A percentile compares a stretch with the other conserved stretches of the same genome.
phyloP scores from a whole-genome alignment of 768 basidiomycete genomes.

The Dioszegia aurantiaca region DNA sequence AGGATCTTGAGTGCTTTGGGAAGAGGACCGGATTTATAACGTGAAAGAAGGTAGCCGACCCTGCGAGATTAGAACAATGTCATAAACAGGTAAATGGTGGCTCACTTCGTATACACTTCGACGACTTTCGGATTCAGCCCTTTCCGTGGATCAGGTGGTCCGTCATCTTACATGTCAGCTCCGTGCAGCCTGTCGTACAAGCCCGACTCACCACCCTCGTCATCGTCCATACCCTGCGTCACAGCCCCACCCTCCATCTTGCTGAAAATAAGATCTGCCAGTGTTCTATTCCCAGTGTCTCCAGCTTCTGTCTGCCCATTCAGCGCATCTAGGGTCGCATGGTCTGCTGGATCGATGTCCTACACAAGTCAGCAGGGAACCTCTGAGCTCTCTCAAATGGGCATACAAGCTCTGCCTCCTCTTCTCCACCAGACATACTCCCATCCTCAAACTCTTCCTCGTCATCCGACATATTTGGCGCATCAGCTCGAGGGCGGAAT shows the following conservation, averaged over 20 bases:
- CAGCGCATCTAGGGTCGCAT: conserved; percentile 70
- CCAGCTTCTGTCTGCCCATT: conserved; percentile 16
- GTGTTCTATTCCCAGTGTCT: conserved; percentile 55
- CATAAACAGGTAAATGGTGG: neutral
- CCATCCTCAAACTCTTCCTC: conserved; percentile 44
- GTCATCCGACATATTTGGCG: conserved; percentile 25
- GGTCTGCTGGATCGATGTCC: conserved; percentile 85
- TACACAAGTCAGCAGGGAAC: conserved; percentile 20
- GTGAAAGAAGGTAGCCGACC: conserved; percentile 76
- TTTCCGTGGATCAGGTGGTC: conserved; percentile 68
- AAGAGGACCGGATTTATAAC: conserved; percentile 88
- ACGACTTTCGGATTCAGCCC: conserved; percentile 90
- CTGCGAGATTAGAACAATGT: conserved; percentile 54
- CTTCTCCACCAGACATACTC: conserved; percentile 44
- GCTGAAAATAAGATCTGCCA: conserved; percentile 95
- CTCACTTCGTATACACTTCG: conserved; percentile 87
- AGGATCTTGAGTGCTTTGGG: conserved; percentile 98
- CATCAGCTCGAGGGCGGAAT: conserved; percentile 21
- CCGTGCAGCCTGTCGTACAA: neutral
- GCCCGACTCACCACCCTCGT: conserved; percentile 39
- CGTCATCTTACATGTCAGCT: conserved; percentile 43
- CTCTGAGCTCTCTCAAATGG: too few species aligned
- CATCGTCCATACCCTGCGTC: conserved; percentile 51
- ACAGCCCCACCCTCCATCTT: conserved; percentile 73
- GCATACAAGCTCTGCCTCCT: conserved; percentile 56